Base-by-base conservation (phyloP, 345 rosid genomes). In the Populus davidiana region DNA sequence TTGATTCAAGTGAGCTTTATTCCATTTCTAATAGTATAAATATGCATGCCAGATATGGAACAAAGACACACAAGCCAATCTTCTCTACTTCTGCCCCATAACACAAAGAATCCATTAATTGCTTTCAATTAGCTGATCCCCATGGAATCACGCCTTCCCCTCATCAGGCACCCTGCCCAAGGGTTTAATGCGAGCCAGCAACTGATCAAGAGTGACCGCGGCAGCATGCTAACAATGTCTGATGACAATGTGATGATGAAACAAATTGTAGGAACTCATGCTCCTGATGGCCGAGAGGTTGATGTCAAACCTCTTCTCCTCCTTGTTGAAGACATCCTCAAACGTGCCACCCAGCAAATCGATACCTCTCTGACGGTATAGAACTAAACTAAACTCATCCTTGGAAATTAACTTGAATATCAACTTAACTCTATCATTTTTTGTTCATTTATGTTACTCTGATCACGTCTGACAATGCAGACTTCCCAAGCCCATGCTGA, bases 211-310 rank as follows among this genome's bases (percentile, higher is more conserved):
- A 71, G 82, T 67, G 81, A 86, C 76, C 78, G 95, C 16, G 71
- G 88, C 80, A 85, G 87, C 79, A 85, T 86, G 85, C 56, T 90
- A 0, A 73, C 86, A 63, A 77, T 86, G 78, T 89, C 92, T 1
- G 96, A 93, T 76, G 93, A 93, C 62, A 86, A 69, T 74, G 81
- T 83, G 83, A 89, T 90, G 92, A 81, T 90, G 87, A 87, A 84
- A 74, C 88, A 87, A 70, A 78, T 91, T 65, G 67, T 44, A 63
- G 80, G 81, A 49, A 91, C 92, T 25, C 94, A 93, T 77, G 79
- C 88, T 47, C 91, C 93, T 49, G 93, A 89, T 75, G 94, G 89
- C 63, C 87, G 92, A 8, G 92, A 89, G 27, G 83, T 91, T 38
- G 90, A 90, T 75, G 92, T 90, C 23, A 86, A 70, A 56, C 92